A percentile compares a stretch with the other conserved stretches of the same genome.
Conservation (phyloP, 2,329 filamentous ascomycete genomes). For the Lecanoromycetidae sp. region DNA sequence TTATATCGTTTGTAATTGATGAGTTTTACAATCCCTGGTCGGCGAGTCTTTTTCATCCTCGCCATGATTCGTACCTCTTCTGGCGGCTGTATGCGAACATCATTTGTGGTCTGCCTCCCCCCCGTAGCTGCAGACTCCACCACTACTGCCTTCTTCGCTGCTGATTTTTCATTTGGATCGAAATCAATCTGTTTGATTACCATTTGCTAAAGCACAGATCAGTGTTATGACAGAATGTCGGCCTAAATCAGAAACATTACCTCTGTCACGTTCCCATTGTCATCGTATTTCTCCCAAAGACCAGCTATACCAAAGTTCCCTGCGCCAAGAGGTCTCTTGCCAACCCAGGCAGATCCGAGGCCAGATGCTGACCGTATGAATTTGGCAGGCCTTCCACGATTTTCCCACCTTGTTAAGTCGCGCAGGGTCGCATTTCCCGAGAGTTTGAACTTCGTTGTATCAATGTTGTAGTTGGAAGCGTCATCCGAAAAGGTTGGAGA, state of each 20-base stretch:
- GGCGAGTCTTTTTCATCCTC: neutral
- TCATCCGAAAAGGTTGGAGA: no score
- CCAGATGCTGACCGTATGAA: conserved; percentile 9
- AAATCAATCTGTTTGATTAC: conserved; percentile 12
- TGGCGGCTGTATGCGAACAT: conserved; percentile 3
- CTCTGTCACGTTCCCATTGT: conserved; percentile 5
- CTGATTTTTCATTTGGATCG: no score
- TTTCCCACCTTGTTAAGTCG: conserved; percentile 1
- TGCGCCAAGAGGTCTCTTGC: conserved; percentile 8
- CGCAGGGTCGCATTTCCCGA: neutral
- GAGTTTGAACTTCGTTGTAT: neutral
- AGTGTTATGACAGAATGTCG: neutral
- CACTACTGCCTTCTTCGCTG: no score
- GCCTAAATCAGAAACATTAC: neutral
- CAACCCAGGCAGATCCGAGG: conserved; percentile 3
- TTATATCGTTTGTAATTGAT: conserved; percentile 6
- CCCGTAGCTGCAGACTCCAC: no score
- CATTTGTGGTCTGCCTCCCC: no score
- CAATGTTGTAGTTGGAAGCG: no score
- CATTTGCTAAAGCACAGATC: conserved; percentile 5
- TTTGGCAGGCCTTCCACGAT: neutral
- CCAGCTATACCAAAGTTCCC: conserved; percentile 11
- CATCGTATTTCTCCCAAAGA: conserved; percentile 9
- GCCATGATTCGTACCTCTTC: conserved; percentile 7
- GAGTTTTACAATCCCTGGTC: neutral